Conservation (phyloP, 164 flowering plant species). For the Vitis cinerea region DNA sequence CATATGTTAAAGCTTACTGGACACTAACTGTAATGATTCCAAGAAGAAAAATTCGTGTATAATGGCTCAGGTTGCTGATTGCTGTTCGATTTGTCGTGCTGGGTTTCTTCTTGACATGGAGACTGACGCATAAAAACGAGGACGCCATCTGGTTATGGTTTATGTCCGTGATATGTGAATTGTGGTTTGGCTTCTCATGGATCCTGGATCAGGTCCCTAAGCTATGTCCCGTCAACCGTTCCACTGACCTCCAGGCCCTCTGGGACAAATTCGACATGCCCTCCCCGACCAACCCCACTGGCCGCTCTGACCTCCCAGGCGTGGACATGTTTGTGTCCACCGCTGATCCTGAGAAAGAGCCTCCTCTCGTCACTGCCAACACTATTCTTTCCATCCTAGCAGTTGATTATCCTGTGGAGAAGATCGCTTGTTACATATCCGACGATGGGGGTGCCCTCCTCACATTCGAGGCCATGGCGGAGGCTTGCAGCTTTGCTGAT, state of each 20-base stretch:
- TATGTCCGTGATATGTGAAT: constrained; percentile 70
- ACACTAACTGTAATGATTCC: too few relatives aligned
- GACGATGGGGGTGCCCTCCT: constrained; percentile 88
- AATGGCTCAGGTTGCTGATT: constrained; percentile 44
- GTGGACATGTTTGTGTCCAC: constrained; percentile 77
- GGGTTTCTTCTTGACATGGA: constrained; percentile 64
- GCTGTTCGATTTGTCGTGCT: constrained; percentile 45
- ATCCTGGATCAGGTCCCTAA: constrained; percentile 81
- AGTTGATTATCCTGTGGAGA: constrained; percentile 75
- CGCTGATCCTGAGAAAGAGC: constrained; percentile 88
- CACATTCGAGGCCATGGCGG: constrained; percentile 90
- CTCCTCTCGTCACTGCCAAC: constrained; percentile 78
- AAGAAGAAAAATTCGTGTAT: too few relatives aligned
- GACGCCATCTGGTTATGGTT: constrained; percentile 80
- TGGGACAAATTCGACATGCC: constrained; percentile 77
- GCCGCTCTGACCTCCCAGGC: constrained; percentile 81
- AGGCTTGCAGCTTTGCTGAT: constrained; percentile 79
- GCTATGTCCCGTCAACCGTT: constrained; percentile 62
- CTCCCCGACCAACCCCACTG: constrained; percentile 64
- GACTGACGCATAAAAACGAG: constrained; percentile 52
- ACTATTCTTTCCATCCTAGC: constrained; percentile 77
- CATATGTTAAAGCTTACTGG: too few relatives aligned
- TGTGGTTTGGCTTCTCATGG: constrained; percentile 92
- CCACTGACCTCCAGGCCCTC: constrained; percentile 55
- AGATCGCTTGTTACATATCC: constrained; percentile 70